Evolutionary conservation across 108 stramenopile species (phyloP), one percentile per base, ranked within the genome.

Genomic region (Skeletonema costatum): DNA sequence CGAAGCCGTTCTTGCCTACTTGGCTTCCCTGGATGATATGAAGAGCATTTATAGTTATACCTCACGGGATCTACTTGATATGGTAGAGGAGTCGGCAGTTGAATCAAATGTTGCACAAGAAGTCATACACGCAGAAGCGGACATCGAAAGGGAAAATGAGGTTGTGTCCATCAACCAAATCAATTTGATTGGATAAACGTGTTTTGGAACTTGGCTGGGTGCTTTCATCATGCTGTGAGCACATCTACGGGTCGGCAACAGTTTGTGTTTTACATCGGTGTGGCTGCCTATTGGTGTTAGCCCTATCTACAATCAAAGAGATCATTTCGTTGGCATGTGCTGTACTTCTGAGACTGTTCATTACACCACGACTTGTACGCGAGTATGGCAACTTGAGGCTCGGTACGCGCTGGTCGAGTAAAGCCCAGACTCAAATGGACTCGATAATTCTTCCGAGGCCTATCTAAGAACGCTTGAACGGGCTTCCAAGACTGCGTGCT

Each of bases 71-170:
- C 42, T 83, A 10, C 21, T 60, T 21, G 82, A 81, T 48, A 76
- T 87, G 21, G 58, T 85, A 30, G 70, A 76, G 17, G 81, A 38
- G 53, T 51, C 81, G 7, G 71, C 51, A 1, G 72, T 75, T 58
- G 75, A 82, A 76, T 76, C 81, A 5, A 75, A 59, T 42, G 59
- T 82, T 31, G 75, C 81, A 19, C 65, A 39, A 31, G 81, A 76
- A 68, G 71, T 79, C 74, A 78, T 87, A 32, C 32, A 71, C 32
- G 81, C 83, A 2, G 86, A 87, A 71, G 67, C 83, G 33, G 50
- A 60, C 21, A 71, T 84, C n/a, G 86, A 87, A 51, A 64, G 86
- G 50, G 83, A 87, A 32, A 77, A 81, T 21, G 86, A 85, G 59
- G 9, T 42, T 36, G 30, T 71, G 10, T 77, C 79, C 25, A 38